Base-by-base conservation (phyloP, 1,284 basidiomycete genomes). In the Puccinia triticina region DNA sequence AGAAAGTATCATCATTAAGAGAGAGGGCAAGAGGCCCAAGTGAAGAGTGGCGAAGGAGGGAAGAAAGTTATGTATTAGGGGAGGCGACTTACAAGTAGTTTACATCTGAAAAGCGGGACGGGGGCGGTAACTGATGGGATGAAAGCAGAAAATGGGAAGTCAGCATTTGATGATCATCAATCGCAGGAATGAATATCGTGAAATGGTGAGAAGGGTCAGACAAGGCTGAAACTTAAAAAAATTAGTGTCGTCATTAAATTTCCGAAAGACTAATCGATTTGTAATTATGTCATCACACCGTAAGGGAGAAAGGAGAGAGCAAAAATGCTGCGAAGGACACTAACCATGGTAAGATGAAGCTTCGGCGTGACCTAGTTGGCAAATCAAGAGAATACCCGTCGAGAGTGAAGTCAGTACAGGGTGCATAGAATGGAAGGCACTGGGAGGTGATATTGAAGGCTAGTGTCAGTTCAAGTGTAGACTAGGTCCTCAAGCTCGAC, bases 141-240 rank as follows among this genome's bases (percentile, higher is more conserved):
- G 18, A 50, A 50, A 16, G 18, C 48, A 50, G 16, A 50, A 50
- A 14, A 8, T 3, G n/a, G n/a, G n/a, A 50, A 50, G 48, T 50
- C 11, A 50, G 48, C 18, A 50, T 50, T 50, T 21, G 2, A 50
- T 2, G 16, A 2, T 50, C 48, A 16, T 50, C 48, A 50, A 16
- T 14, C 11, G 8, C 2, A 21, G 16, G 18, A 16, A 18, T 14
- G 11, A 50, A 21, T 10, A 61, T 57, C 26, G 59, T 32, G 34
- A 40, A 40, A 34, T 18, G 34, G 3, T 40, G 34, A 18, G 16
- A 21, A 16, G 34, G 61, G 61, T 66, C 61, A 66, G 61, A 66
- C 61, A 66, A 66, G 61, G 61, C 61, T 66, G 61, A 66, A 66
- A 66, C 61, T 66, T 66, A 66, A 66, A 66, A 66, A 66, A 57